These are phyloP conservation scores for Chaetomium cochliodes DNA, from an alignment of 495 filamentous ascomycete genomes.

Conservation along the genomic window DNA sequence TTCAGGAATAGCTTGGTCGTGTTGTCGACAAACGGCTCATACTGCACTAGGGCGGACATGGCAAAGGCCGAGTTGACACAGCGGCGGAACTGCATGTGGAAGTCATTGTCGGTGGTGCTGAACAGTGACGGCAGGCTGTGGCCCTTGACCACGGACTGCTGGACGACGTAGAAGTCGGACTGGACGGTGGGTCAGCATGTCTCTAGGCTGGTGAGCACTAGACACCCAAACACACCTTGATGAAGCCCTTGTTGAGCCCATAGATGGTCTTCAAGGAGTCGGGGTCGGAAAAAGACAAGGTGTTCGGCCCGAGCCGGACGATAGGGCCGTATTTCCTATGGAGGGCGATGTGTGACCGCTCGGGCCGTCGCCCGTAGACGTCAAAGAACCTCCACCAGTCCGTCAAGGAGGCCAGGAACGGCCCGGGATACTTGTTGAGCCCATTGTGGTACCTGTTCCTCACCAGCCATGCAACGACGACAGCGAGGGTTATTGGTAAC, in stretches of 20 bases:
- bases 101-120: constrained; percentile 70
- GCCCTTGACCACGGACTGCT: constrained; percentile 63
- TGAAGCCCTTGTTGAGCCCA: constrained; percentile 78
- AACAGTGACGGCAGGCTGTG: constrained; percentile 70
- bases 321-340: constrained; percentile 71
- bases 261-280: constrained; percentile 71
- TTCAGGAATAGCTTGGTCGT: constrained; percentile 62
- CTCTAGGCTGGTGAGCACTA: background rate
- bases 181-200: constrained; percentile 39
- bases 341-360: constrained; percentile 63
- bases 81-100: constrained; percentile 67
- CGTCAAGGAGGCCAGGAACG: constrained; percentile 64
- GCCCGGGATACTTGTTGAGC: constrained; percentile 65
- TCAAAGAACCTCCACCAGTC: constrained; percentile 69
- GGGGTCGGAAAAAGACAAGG: constrained; percentile 65
- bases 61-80: constrained; percentile 72
- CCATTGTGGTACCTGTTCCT: constrained; percentile 59
- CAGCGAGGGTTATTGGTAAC: constrained; percentile 40
- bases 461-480: constrained; percentile 46
- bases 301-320: constrained; percentile 67
- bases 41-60: constrained; percentile 67
- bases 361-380: constrained; percentile 59
- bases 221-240: constrained; percentile 54
- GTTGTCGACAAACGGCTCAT: constrained; percentile 71
- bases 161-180: constrained; percentile 71